These are phyloP conservation scores for Psilocybe tampanensis DNA, from an alignment of 768 basidiomycete genomes.

Conservation along the genomic window DNA sequence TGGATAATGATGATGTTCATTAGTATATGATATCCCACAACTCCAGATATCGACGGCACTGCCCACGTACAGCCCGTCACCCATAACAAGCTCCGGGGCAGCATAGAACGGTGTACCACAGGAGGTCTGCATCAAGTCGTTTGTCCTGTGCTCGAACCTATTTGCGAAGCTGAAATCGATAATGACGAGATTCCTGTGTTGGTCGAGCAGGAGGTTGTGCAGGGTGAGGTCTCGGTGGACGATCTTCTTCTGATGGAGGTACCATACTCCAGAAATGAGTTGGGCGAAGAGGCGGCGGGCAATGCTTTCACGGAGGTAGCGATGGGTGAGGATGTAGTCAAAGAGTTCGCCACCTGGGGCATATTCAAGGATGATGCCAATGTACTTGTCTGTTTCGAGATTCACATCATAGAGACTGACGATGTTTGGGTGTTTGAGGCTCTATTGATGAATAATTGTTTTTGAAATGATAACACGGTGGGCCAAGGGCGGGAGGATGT, in stretches of 20 bases:
- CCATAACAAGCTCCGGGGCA: constrained; percentile 96
- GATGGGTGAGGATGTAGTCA: constrained; percentile 97
- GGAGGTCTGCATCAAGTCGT: constrained; percentile 98
- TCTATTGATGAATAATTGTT: too few relatives aligned
- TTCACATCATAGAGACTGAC: constrained; percentile 97
- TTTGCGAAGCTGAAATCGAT: constrained; percentile 99
- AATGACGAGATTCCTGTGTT: constrained; percentile 97
- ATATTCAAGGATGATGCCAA: constrained; percentile 98
- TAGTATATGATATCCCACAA: constrained; percentile 37
- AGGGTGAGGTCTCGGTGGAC: constrained; percentile 99
- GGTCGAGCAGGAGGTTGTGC: constrained; percentile 96
- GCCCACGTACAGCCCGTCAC: constrained; percentile 95
- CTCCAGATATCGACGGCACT: constrained; percentile 98
- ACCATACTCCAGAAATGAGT: constrained; percentile 97
- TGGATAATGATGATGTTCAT: constrained; percentile 1
- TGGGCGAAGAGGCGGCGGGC: constrained; percentile 97
- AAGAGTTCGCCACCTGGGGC: constrained; percentile 98
- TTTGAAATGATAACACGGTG: too few relatives aligned
- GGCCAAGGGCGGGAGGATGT: too few relatives aligned
- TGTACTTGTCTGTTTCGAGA: constrained; percentile 99
- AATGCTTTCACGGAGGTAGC: constrained; percentile 92
- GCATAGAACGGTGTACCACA: constrained; percentile 99
- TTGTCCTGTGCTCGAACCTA: constrained; percentile 87
- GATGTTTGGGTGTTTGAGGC: constrained; percentile 96
- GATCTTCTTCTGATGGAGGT: constrained; percentile 98